A percentile compares a stretch with the other conserved stretches of the same genome.
These are phyloP conservation scores for Alternaria ventricosa DNA, from an alignment of 2,329 filamentous ascomycete genomes.

Conservation along the genomic window DNA sequence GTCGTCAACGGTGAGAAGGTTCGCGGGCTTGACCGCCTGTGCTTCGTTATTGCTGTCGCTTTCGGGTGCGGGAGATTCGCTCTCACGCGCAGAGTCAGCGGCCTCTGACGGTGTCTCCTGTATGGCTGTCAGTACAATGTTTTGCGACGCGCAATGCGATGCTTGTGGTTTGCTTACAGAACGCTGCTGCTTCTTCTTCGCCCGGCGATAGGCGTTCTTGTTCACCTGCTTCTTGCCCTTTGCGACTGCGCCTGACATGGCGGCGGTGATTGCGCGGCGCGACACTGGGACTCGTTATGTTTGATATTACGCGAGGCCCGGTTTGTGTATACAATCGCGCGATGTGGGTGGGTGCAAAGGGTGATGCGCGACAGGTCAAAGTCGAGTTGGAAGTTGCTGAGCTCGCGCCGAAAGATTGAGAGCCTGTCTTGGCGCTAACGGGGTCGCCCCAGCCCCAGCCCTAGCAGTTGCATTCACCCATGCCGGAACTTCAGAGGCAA, in stretches of 20 bases:
- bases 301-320: not conserved
- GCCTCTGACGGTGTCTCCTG: constrained; percentile 47
- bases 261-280: constrained; percentile 19
- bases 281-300: not conserved
- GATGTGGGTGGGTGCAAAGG: not conserved
- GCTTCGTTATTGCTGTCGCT: constrained; percentile 44
- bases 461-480: not conserved
- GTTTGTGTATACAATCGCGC: not conserved
- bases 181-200: constrained; percentile 93
- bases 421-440: constrained; percentile 7
- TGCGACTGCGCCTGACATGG: constrained; percentile 38
- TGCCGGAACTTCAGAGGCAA: not conserved
- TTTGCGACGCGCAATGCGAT: not conserved
- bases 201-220: constrained; percentile 92
- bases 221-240: constrained; percentile 69
- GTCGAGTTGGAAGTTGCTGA: constrained; percentile 10
- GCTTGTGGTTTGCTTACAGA: constrained; percentile 51
- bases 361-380: constrained; percentile 1
- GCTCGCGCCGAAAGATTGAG: constrained; percentile 16
- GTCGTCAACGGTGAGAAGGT: constrained; percentile 38
- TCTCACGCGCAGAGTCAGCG: constrained; percentile 43
- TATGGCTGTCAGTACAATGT: constrained; percentile 23
- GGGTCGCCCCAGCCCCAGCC: not conserved
- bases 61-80: constrained; percentile 47
- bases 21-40: constrained; percentile 55